phyloP scores from a whole-genome alignment of 257 asterid genomes.

The Schizonepeta tenuifolia region DNA sequence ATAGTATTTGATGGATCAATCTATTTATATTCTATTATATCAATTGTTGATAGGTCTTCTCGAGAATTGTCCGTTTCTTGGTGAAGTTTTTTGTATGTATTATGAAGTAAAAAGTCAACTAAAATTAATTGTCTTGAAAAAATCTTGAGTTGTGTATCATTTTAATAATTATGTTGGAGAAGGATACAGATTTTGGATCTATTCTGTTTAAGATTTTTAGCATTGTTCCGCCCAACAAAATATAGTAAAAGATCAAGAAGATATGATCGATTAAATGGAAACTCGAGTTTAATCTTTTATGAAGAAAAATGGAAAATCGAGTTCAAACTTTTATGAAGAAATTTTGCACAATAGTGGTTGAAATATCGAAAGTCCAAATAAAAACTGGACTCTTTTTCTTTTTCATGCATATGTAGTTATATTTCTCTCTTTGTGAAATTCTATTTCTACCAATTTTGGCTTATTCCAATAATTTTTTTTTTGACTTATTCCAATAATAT shows the following conservation, averaged over 20 bases:
- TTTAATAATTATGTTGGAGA: not conserved
- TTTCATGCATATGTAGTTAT: too few relatives aligned
- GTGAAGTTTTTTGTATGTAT: not conserved
- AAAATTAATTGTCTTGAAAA: not conserved
- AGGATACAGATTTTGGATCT: not conserved
- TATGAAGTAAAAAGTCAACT: constrained; percentile 2
- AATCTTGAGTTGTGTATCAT: not conserved
- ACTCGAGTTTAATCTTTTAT: too few relatives aligned
- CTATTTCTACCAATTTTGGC: not conserved
- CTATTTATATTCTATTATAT: not conserved
- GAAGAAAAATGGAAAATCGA: not conserved
- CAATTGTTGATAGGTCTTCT: not conserved
- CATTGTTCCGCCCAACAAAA: not conserved
- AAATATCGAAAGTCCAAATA: too few relatives aligned
- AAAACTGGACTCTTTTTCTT: too few relatives aligned
- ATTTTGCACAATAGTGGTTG: too few relatives aligned
- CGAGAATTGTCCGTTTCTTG: not conserved
- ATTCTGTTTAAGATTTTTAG: not conserved
- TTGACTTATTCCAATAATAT: not conserved
- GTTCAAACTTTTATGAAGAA: too few relatives aligned
- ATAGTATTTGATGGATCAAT: not conserved
- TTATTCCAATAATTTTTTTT: not conserved
- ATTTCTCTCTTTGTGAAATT: too few relatives aligned
- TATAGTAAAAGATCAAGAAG: not conserved
- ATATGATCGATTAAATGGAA: not conserved